phyloP scores from a whole-genome alignment of 1,139 yeast species.

The Protomyces inundatus region DNA sequence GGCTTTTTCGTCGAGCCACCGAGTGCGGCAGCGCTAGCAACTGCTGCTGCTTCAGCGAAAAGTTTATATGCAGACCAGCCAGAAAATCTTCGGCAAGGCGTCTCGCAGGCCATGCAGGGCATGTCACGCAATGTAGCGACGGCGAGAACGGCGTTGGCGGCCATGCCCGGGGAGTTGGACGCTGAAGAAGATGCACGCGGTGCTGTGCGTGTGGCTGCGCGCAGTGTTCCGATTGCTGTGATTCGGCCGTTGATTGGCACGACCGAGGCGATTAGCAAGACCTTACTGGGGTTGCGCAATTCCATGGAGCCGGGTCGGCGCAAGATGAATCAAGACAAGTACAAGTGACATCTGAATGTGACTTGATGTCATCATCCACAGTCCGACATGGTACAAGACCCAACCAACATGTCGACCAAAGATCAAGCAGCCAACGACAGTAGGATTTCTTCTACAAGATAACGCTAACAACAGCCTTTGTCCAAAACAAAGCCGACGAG shows the following conservation, averaged over 20 bases:
- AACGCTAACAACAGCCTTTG: constrained; percentile 4
- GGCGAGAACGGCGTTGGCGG: constrained; percentile 60
- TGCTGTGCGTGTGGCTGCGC: constrained; percentile 62
- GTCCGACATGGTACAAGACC: background rate
- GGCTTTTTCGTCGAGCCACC: constrained; percentile 37
- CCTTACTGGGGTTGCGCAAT: constrained; percentile 78
- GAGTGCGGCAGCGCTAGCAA: constrained; percentile 37
- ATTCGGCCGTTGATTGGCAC: constrained; percentile 88
- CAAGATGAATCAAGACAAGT: constrained; percentile 45
- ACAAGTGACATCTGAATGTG: constrained; percentile 5
- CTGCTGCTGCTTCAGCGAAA: constrained; percentile 38
- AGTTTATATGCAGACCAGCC: constrained; percentile 89
- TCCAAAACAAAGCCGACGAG: constrained; percentile 10
- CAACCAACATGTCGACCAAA: constrained; percentile 10
- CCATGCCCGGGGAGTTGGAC: constrained; percentile 56
- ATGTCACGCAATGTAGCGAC: constrained; percentile 62
- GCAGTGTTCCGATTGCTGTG: constrained; percentile 72
- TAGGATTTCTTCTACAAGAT: background rate
- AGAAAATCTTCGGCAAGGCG: constrained; percentile 59
- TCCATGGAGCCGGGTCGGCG: constrained; percentile 64
- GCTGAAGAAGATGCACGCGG: constrained; percentile 62
- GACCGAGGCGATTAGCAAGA: constrained; percentile 78
- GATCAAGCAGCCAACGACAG: constrained; percentile 20
- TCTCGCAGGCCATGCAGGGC: constrained; percentile 65
- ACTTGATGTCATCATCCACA: background rate